Conservation (phyloP, 148 eudicot species). For the Chenopodium berlandieri region DNA sequence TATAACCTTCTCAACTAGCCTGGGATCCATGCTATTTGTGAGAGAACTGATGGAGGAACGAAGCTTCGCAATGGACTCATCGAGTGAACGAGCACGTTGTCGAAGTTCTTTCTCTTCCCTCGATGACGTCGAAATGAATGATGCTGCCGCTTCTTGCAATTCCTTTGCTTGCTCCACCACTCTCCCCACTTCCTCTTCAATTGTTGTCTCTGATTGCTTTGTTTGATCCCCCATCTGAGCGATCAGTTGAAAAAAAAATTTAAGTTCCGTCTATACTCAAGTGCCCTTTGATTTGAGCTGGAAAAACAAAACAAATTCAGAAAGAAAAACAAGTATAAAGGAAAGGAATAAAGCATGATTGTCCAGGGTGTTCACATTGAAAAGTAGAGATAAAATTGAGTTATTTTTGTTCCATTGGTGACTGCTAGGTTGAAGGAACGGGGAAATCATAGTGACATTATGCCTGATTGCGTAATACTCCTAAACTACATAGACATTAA, state of each 20-base stretch:
- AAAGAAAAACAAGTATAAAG: too few relatives aligned
- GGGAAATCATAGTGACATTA: too few relatives aligned
- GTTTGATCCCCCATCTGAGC: conserved; percentile 24
- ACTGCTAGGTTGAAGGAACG: too few relatives aligned
- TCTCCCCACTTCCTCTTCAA: conserved; percentile 50
- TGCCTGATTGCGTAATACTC: too few relatives aligned
- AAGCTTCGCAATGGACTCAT: conserved; percentile 49
- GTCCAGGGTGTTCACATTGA: too few relatives aligned
- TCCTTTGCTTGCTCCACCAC: conserved; percentile 71
- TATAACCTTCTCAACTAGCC: conserved; percentile 60
- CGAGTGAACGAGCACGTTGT: conserved; percentile 59
- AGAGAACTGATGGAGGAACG: conserved; percentile 40
- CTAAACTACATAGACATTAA: too few relatives aligned
- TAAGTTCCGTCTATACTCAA: background rate
- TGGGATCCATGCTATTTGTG: conserved; percentile 40
- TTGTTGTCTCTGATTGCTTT: conserved; percentile 25
- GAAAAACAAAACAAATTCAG: background rate
- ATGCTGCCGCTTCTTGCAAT: conserved; percentile 73
- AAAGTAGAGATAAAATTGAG: too few relatives aligned
- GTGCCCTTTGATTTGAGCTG: background rate
- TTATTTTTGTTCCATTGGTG: too few relatives aligned
- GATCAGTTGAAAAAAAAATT: background rate
- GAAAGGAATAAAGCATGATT: too few relatives aligned
- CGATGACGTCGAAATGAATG: conserved; percentile 51
- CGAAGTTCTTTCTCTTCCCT: conserved; percentile 68